A percentile compares a stretch with the other conserved stretches of the same genome.
Conservation (phyloP, 108 stramenopile species). For the Chaetoceros tenuissimus region DNA sequence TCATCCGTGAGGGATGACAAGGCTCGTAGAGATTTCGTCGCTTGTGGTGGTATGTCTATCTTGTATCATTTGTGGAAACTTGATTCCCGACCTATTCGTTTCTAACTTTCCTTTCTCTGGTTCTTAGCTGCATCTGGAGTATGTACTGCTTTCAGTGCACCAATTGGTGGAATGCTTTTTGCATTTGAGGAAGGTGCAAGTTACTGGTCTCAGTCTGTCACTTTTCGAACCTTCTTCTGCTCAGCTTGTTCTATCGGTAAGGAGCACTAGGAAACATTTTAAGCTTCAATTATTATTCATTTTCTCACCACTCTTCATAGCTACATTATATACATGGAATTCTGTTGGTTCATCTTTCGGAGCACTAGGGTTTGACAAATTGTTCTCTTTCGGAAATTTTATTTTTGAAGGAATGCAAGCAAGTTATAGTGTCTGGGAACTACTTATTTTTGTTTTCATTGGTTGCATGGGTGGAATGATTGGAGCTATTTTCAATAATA, state of each 20-base stretch:
- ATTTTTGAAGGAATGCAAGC: conserved; percentile 21
- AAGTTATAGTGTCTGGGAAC: conserved; percentile 51
- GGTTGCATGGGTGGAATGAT: conserved; percentile 72
- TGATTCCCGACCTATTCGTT: too few relatives aligned
- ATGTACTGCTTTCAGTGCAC: conserved; percentile 79
- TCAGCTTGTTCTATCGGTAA: conserved; percentile 60
- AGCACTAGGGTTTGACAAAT: conserved; percentile 24
- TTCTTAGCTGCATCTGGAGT: conserved; percentile 90
- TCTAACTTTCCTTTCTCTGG: too few relatives aligned
- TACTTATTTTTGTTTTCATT: conserved; percentile 55
- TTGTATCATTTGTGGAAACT: too few relatives aligned
- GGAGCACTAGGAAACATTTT: too few relatives aligned
- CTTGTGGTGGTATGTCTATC: too few relatives aligned
- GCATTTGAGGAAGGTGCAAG: conserved; percentile 77
- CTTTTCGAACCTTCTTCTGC: conserved; percentile 77
- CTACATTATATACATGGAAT: conserved; percentile 18
- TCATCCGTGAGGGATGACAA: conserved; percentile 33
- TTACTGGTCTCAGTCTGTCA: conserved; percentile 74
- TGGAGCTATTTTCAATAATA: conserved; percentile 45
- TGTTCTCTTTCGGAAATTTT: conserved; percentile 45
- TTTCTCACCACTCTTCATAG: too few relatives aligned
- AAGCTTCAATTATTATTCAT: neutral
- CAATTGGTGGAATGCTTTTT: conserved; percentile 86
- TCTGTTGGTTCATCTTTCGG: conserved; percentile 27
- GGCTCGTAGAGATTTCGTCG: conserved; percentile 65